Percentiles rank a stretch among this genome's conserved stretches.
Evolutionary conservation across 1,139 yeast genomes (phyloP).

Genomic region (Citeromyces hawaiiensis): DNA sequence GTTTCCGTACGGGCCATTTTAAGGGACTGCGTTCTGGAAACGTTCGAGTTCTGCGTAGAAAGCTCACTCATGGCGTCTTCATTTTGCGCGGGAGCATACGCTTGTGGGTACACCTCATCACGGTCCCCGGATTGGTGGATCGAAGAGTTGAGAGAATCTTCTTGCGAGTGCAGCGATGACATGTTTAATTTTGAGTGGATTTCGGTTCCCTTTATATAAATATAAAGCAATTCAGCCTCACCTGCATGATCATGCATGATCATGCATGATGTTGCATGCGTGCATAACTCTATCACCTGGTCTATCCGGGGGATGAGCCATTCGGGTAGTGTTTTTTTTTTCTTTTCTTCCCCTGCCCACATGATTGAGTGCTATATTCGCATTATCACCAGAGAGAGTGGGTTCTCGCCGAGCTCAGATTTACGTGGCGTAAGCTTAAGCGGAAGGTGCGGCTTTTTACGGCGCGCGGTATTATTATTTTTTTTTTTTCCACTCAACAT

Average conservation of each 20-base stretch:
- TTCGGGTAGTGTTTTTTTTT: no score
- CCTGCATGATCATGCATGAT: background rate
- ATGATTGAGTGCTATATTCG: no score
- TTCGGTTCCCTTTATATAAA: background rate
- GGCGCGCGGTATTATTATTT: background rate
- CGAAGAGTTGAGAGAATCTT: slow-evolving; percentile 10
- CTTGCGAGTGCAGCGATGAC: background rate
- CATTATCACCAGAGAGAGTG: no score
- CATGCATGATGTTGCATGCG: background rate
- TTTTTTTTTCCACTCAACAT: no score
- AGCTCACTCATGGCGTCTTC: slow-evolving; percentile 31
- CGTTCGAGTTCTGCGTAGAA: slow-evolving; percentile 14
- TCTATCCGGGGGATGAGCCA: no score
- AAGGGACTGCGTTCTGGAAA: slow-evolving; percentile 21
- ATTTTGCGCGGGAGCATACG: slow-evolving; percentile 18
- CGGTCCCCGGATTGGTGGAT: slow-evolving; percentile 5
- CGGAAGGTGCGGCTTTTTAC: slow-evolving; percentile 1
- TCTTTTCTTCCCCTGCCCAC: no score
- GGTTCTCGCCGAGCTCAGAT: no score
- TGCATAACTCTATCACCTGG: background rate
- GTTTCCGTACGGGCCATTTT: slow-evolving; percentile 50
- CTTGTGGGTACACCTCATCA: slow-evolving; percentile 12
- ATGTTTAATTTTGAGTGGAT: background rate
- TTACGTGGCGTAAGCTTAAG: no score
- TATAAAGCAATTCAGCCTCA: background rate